phyloP scores from a whole-genome alignment of 164 flowering plant species.

The Piper longum region DNA sequence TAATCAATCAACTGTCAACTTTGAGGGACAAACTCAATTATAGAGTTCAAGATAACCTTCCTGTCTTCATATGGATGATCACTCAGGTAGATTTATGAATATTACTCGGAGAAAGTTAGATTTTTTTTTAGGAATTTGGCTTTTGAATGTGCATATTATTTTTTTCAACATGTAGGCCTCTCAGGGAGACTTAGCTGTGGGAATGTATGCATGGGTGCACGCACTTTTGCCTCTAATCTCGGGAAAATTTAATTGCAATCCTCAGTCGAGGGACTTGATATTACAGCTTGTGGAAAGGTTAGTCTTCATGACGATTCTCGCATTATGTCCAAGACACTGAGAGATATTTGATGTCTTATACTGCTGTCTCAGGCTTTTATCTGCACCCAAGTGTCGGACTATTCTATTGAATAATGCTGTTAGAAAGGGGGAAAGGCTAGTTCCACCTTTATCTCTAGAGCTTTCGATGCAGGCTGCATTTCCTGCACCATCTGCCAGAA shows the following conservation, averaged over 20 bases:
- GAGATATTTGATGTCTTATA: constrained; percentile 3
- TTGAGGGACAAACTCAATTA: constrained; percentile 53
- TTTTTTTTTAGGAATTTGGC: background rate
- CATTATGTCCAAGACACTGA: background rate
- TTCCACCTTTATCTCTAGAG: constrained; percentile 71
- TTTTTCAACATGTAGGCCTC: constrained; percentile 32
- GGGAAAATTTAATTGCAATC: constrained; percentile 57
- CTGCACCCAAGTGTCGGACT: constrained; percentile 64
- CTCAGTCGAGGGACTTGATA: constrained; percentile 73
- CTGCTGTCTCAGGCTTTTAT: constrained; percentile 38
- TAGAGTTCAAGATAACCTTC: constrained; percentile 88
- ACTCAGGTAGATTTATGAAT: constrained; percentile 41
- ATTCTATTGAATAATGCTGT: constrained; percentile 70
- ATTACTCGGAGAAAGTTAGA: background rate
- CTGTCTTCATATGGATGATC: constrained; percentile 62
- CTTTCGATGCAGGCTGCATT: constrained; percentile 47
- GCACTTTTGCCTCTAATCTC: constrained; percentile 49
- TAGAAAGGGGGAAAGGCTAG: constrained; percentile 76
- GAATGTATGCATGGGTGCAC: constrained; percentile 61
- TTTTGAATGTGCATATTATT: background rate
- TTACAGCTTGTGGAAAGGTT: constrained; percentile 87
- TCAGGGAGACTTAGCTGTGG: constrained; percentile 71
- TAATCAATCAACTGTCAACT: constrained; percentile 33
- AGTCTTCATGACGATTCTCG: constrained; percentile 2
- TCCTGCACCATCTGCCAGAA: constrained; percentile 53